These are phyloP conservation scores for Anthoceros angustus DNA, from an alignment of 225 moss, liverwort and hornwort genomes.

Conservation along the genomic window DNA sequence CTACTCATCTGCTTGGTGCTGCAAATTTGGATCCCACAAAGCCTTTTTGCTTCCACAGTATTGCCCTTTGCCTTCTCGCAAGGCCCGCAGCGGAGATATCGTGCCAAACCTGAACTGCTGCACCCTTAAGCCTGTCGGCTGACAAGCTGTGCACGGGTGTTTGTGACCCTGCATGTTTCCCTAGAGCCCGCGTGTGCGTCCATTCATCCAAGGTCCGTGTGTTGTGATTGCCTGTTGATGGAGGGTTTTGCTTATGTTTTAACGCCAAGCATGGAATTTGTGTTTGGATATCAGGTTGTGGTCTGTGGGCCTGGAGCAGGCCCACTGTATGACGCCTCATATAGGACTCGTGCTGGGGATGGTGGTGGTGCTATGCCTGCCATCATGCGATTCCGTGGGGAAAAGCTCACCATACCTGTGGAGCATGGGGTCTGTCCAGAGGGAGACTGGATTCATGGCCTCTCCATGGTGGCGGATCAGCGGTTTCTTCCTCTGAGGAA, in stretches of 20 bases:
- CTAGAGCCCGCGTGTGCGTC: slow-evolving; percentile 76
- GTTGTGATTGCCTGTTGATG: slow-evolving; percentile 11
- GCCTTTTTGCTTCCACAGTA: not conserved
- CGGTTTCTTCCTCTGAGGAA: slow-evolving; percentile 63
- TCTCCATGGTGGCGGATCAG: slow-evolving; percentile 75
- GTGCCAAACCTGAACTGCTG: not conserved
- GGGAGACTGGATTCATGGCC: slow-evolving; percentile 69
- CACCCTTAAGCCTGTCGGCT: not conserved
- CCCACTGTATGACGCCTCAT: slow-evolving; percentile 3
- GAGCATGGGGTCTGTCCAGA: slow-evolving; percentile 37
- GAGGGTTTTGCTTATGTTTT: not conserved
- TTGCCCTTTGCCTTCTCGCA: not conserved
- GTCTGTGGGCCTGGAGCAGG: slow-evolving; percentile 13
- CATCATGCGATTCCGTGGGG: slow-evolving; percentile 86
- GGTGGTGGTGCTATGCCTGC: slow-evolving; percentile 20
- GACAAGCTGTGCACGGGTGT: slow-evolving; percentile 56
- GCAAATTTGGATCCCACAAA: not conserved
- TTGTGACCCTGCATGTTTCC: slow-evolving; percentile 79
- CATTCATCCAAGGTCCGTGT: slow-evolving; percentile 33
- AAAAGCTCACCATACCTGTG: slow-evolving; percentile 49
- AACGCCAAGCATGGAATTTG: not conserved
- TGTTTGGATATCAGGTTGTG: slow-evolving; percentile 9
- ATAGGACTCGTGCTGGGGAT: not conserved
- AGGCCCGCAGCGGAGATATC: not conserved
- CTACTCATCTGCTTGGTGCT: not conserved